Evolutionary conservation across 257 asterid species (phyloP), one percentile per base, ranked within the genome.

Genomic region (Rhazya stricta): DNA sequence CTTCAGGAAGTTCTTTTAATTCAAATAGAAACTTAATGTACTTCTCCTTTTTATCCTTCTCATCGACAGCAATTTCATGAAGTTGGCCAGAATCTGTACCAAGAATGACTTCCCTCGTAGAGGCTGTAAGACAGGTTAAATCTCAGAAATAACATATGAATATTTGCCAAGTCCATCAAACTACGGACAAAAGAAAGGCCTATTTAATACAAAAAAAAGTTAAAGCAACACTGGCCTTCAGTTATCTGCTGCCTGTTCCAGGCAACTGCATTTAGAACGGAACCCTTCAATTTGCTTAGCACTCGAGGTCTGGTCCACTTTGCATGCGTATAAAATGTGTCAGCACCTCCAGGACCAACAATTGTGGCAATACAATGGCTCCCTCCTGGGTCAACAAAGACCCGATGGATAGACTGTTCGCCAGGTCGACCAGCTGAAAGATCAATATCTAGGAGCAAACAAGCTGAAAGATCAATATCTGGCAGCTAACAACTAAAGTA

Each of bases 21-120:
- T 91, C 96, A 81, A 88, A 95, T 53, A 95, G 88, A 78, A 89
- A 88, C 78, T 88, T 90, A 74, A 92, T 81, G 77, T 95, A 86
- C 83, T 92, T 95, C 85, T 95, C 99, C 87, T 46, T 95, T 89
- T 95, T 95, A 87, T 95, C 99, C 86, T 95, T 95, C 90, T 91
- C 99, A 51, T 92, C 99, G 34, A 92, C 93, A 74, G 90, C 73
- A 80, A 95, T 86, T 87, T 95, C 99, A 82, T 83, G 82, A 83
- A 95, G 94, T 82, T 91, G 98, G 82, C 99, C 99, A 77, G 88
- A 83, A 30, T 91, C 96, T 6, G 97, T 92, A 58, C 99, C 97
- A 46, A 95, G 88, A 75, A 95, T 86, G 79, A 95, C 86, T 89
- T 95, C 99, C 87, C 91, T 91, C 3, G 99, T 95, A 57, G 93